These are phyloP conservation scores for Blastobotrys aristatus DNA, from an alignment of 1,139 yeast species.

Conservation along the genomic window DNA sequence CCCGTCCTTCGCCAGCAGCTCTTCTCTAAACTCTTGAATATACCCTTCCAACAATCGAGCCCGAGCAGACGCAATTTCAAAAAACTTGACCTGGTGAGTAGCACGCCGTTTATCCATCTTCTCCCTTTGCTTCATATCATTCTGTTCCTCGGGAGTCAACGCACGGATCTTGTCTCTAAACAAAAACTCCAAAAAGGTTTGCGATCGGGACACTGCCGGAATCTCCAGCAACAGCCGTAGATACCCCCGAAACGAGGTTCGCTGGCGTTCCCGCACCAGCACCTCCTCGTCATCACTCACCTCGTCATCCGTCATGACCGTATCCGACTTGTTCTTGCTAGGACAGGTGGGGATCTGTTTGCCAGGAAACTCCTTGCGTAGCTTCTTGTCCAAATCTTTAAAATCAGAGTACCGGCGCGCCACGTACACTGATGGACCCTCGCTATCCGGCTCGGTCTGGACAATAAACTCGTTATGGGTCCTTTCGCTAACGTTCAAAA, in stretches of 20 bases:
- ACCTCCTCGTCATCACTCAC: conserved; percentile 12
- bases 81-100: conserved; percentile 68
- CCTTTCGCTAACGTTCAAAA: conserved; percentile 26
- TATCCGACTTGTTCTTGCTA: conserved; percentile 39
- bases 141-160: conserved; percentile 40
- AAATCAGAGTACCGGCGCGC: conserved; percentile 66
- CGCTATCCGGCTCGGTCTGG: conserved; percentile 30
- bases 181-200: conserved; percentile 50
- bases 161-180: conserved; percentile 36
- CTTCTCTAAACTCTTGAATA: conserved; percentile 50
- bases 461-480: conserved; percentile 31
- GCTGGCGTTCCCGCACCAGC: conserved; percentile 61
- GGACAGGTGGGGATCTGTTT: conserved; percentile 63
- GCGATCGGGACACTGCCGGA: conserved; percentile 52
- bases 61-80: conserved; percentile 53
- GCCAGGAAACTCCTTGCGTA: conserved; percentile 64
- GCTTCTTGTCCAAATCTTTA: conserved; percentile 45
- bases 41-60: conserved; percentile 46
- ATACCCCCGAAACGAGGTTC: conserved; percentile 74
- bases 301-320: conserved; percentile 15
- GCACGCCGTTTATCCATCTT: conserved; percentile 57
- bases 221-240: conserved; percentile 48
- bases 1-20: conserved; percentile 47
- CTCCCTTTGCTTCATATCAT: conserved; percentile 54
- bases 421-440: conserved; percentile 44